Evolutionary conservation across 2,329 filamentous ascomycete species (phyloP).

Genomic region (Pseudogymnoascus sp.): DNA sequence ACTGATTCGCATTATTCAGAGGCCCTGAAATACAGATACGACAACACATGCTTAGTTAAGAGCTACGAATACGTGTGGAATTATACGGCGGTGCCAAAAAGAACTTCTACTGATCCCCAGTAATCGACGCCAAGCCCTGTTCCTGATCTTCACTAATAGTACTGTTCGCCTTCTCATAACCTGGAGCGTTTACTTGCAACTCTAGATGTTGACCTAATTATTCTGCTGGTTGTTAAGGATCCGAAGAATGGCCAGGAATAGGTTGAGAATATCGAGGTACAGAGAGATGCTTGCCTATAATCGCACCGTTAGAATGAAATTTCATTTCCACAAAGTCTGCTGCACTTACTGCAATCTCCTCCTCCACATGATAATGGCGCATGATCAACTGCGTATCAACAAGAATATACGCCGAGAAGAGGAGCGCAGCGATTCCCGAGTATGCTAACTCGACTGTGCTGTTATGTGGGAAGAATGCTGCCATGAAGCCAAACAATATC

Average conservation of each 20-base stretch:
- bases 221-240: constrained; percentile 95
- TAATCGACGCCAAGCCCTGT: neutral
- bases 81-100: neutral
- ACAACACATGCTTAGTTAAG: neutral
- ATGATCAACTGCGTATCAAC: constrained; percentile 95
- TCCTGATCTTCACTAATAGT: neutral
- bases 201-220: constrained; percentile 50
- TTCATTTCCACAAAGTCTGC: neutral
- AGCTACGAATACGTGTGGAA: neutral
- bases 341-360: constrained; percentile 66
- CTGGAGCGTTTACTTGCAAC: neutral
- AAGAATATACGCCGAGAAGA: constrained; percentile 92
- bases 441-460: constrained; percentile 81
- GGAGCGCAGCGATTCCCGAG: constrained; percentile 69
- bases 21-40: constrained; percentile 2
- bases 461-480: constrained; percentile 77
- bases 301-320: neutral
- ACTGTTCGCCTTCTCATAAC: neutral
- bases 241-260: constrained; percentile 90
- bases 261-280: constrained; percentile 93
- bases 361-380: constrained; percentile 93
- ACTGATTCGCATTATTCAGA: neutral
- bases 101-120: neutral
- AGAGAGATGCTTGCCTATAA: constrained; percentile 71
- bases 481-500: constrained; percentile 88